Evolutionary conservation across 257 asterid genomes (phyloP), one percentile per base, ranked within the genome.

Genomic region (Henckelia pumila): DNA sequence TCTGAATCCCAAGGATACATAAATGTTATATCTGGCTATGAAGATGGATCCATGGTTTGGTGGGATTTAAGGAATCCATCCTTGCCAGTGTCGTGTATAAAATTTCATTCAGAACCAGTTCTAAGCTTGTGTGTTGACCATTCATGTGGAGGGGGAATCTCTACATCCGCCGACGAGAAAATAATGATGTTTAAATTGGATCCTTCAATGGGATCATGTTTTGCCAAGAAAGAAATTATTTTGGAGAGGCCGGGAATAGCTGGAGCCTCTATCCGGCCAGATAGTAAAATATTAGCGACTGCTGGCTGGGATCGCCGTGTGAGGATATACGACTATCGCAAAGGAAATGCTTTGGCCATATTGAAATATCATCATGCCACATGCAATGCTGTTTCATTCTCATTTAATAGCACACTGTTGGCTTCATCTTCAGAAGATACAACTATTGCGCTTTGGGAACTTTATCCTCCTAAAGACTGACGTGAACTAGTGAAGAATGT

Each of bases 221-320:
- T 85, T 79, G 79, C 80, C 64, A 90, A 80, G 85, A 90, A 88
- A 76, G 96, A 89, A 71, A 81, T 85, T 20, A 28, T 63, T 52
- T 73, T 90, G 89, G 96, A 88, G 80, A 76, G 96, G 59, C 89
- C 83, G 58, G 96, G 99, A 49, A 68, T 85, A 29, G 86, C 89
- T 21, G 94, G 87, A 33, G 75, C 78, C 61, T 78, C 95, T 14
- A 82, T 93, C 49, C 86, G 96, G 52, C 81, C 88, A 3, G 99
- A 93, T 67, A 79, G 85, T 35, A 90, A 82, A 59, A 84, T 93
- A 19, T 74, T 86, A 68, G 97, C 95, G 17, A 78, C 92, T 56
- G 96, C 89, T 73, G 95, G 97, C 9, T 93, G 97, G 99, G 97
- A 93, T 85, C 88, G 88, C 76, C 83, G 99, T 66, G 82, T 93